Percentiles rank a stretch among this genome's conserved stretches.
These are phyloP conservation scores for Pythium plurisporium DNA, from an alignment of 352 stramenopile genomes.

Conservation along the genomic window DNA sequence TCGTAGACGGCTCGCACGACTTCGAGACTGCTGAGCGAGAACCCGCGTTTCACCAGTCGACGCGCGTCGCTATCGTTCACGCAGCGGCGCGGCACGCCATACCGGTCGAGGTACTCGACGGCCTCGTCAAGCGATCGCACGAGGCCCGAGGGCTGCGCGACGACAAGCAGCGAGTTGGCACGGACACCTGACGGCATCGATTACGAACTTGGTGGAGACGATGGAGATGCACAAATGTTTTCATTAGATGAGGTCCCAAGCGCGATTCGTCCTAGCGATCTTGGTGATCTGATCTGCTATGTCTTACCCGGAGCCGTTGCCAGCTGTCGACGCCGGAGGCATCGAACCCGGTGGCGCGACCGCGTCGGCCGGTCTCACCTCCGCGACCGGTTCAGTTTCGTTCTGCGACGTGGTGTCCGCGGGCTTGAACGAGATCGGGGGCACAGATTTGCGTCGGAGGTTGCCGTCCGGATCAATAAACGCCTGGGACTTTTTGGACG, in stretches of 20 bases:
- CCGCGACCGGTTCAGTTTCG: background rate
- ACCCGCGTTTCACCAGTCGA: constrained; percentile 31
- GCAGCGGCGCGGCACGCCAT: constrained; percentile 41
- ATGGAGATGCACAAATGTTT: background rate
- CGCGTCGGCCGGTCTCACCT: background rate
- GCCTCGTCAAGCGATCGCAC: constrained; percentile 26
- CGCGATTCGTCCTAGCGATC: background rate
- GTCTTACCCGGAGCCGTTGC: background rate
- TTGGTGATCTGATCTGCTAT: background rate
- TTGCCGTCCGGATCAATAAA: constrained; percentile 53
- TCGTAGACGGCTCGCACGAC: constrained; percentile 1
- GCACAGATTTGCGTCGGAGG: constrained; percentile 27
- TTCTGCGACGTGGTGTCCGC: background rate
- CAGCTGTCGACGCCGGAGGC: background rate
- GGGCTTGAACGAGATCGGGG: background rate
- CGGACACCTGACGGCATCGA: constrained; percentile 3
- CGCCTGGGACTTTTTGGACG: constrained; percentile 30
- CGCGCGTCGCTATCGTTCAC: constrained; percentile 19
- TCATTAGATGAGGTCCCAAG: background rate
- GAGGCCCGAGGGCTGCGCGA: background rate
- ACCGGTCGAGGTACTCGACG: constrained; percentile 37
- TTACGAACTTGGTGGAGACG: background rate
- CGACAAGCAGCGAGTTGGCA: constrained; percentile 3
- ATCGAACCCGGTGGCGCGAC: background rate
- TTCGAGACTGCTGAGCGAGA: constrained; percentile 19